These are phyloP conservation scores for Barbarea vulgaris DNA, from an alignment of 345 rosid genomes.

Conservation along the genomic window DNA sequence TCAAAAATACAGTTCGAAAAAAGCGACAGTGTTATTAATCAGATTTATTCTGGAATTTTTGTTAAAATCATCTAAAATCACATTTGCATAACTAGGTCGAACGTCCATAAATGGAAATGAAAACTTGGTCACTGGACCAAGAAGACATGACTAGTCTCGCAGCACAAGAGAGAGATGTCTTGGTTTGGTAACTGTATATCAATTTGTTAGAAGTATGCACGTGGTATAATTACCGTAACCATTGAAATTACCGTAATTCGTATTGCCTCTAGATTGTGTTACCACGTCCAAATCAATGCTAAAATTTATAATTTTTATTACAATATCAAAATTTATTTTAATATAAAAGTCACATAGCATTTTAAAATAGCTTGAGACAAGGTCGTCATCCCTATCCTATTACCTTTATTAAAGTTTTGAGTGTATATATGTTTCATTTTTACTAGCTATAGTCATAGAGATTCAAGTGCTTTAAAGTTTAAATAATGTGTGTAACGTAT, in stretches of 20 bases:
- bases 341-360: neutral
- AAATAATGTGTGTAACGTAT: neutral
- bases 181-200: too few relatives aligned
- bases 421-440: constrained; percentile 17
- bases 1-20: too few relatives aligned
- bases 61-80: too few relatives aligned
- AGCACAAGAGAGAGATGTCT: too few relatives aligned
- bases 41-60: too few relatives aligned
- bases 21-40: too few relatives aligned
- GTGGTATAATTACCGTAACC: neutral
- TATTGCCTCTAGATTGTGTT: neutral
- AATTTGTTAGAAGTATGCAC: neutral
- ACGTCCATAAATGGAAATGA: too few relatives aligned
- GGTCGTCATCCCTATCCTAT: constrained; percentile 15
- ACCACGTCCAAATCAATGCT: neutral
- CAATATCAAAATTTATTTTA: neutral
- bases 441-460: neutral
- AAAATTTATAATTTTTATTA: neutral
- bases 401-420: constrained; percentile 7
- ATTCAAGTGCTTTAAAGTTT: constrained; percentile 7
- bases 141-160: too few relatives aligned
- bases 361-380: constrained; percentile 2
- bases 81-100: too few relatives aligned
- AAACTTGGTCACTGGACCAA: too few relatives aligned
- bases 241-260: neutral